Evolutionary conservation across 2,329 filamentous ascomycete species (phyloP).

Genomic region (Furcasterigmium sp.): DNA sequence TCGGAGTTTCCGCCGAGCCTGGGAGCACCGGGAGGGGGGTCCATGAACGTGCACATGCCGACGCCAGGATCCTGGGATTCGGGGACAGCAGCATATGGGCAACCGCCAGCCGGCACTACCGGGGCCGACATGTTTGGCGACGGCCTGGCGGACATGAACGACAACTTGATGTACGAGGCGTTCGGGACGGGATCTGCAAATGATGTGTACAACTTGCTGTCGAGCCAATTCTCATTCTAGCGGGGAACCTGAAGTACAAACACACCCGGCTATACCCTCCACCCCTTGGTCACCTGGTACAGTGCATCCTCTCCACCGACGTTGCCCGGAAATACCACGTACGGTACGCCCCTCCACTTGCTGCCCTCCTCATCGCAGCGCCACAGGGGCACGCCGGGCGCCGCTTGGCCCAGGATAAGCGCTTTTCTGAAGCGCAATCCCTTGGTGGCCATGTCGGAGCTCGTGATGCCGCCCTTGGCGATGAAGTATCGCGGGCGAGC

Average conservation of each 20-base stretch:
- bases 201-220: slow-evolving; percentile 16
- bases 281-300: slow-evolving; percentile 35
- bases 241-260: no score
- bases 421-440: slow-evolving; percentile 47
- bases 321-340: slow-evolving; percentile 53
- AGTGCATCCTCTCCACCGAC: slow-evolving; percentile 42
- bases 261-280: slow-evolving; percentile 13
- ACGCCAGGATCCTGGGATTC: background rate
- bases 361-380: slow-evolving; percentile 45
- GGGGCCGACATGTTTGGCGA: slow-evolving; percentile 12
- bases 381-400: slow-evolving; percentile 53
- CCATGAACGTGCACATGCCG: background rate
- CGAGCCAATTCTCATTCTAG: slow-evolving; percentile 2
- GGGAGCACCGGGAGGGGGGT: no score
- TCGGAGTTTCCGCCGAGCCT: background rate
- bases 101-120: background rate
- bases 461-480: slow-evolving; percentile 55
- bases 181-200: slow-evolving; percentile 19
- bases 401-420: slow-evolving; percentile 49
- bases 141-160: slow-evolving; percentile 16
- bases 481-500: slow-evolving; percentile 49
- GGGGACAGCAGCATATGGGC: background rate
- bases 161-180: slow-evolving; percentile 19
- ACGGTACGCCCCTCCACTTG: slow-evolving; percentile 44
- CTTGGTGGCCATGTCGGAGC: slow-evolving; percentile 51